Base-by-base conservation (phyloP, 768 basidiomycete species). In the Rhizopogon vesiculosus region DNA sequence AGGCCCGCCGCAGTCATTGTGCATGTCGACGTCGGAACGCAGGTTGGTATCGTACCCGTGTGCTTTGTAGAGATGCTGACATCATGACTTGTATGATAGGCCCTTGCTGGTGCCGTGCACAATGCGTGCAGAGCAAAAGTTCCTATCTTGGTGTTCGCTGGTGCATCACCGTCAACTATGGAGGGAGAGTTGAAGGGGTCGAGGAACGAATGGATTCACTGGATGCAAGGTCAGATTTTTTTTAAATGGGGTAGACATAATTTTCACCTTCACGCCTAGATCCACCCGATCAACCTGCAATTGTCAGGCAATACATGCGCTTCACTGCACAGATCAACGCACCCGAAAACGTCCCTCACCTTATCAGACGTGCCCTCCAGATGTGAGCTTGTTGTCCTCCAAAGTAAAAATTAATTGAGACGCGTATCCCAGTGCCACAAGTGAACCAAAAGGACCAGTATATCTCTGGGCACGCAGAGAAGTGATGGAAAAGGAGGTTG, bases 401-500 rank as follows among this genome's bases (percentile, higher is more conserved):
- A 15, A 31, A 42, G 22, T 6, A 40, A 35, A 18, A 13, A 5
- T 16, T 29, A 22, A 40, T 42, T 59, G 9, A 58, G 53, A 15
- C 56, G 51, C 42, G 44, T 31, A 8, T 33, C 19, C 10, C 43
- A 88, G 86, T 59, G 86, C 87, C 5, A 80, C 69, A n/a, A 86
- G 84, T 51, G 79, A 83, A 29, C 88, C 88, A 0, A 83, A 80
- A 63, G 87, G 88, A 0, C 88, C 88, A 0, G 85, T 86, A 1
- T 89, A 90, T 64, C 73, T 88, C 7, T 89, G 85, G 84, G 85
- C 79, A 12, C 76, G 85, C 15, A 76, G 88, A n/a, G 88, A 89
- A 63, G 76, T 78, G 0, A 83, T 83, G 75, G 87, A 89, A 61
- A 78, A 86, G 64, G 81, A 85, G 62, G 66, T 87, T 0, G 74